Conservation (phyloP, 768 basidiomycete species). For the Leucogyrophana mollusca region DNA sequence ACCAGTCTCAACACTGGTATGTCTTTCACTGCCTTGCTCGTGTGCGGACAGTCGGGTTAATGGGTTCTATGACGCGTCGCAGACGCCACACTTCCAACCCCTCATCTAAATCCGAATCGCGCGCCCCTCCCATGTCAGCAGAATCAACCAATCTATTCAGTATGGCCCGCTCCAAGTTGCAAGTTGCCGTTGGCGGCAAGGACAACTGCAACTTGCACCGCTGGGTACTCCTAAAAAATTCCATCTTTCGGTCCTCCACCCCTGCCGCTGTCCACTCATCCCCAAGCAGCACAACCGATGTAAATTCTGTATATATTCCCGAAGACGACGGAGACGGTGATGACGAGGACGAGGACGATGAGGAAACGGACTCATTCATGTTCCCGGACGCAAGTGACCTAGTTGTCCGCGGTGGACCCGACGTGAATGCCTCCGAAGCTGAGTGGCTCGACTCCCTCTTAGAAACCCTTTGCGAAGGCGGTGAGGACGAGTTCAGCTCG, state of each 20-base stretch:
- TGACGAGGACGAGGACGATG: slow-evolving; percentile 42
- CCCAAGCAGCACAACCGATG: slow-evolving; percentile 23
- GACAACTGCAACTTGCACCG: slow-evolving; percentile 78
- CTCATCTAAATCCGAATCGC: slow-evolving; percentile 6
- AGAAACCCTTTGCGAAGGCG: slow-evolving; percentile 70
- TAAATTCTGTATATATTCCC: slow-evolving; percentile 34
- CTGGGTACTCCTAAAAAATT: slow-evolving; percentile 89
- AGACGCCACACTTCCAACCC: slow-evolving; percentile 14
- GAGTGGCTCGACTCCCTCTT: slow-evolving; percentile 82
- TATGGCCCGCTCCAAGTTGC: slow-evolving; percentile 75
- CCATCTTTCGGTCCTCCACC: slow-evolving; percentile 53
- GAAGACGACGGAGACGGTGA: slow-evolving; percentile 42
- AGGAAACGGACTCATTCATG: slow-evolving; percentile 69
- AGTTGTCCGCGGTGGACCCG: slow-evolving; percentile 29
- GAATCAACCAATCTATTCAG: slow-evolving; percentile 50
- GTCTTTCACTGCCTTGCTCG: slow-evolving; percentile 5
- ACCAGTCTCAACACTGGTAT: slow-evolving; percentile 12
- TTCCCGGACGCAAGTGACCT: slow-evolving; percentile 75
- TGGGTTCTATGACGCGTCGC: slow-evolving; percentile 6
- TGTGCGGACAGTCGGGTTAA: slow-evolving; percentile 3
- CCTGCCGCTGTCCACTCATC: slow-evolving; percentile 14
- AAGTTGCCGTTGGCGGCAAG: slow-evolving; percentile 56
- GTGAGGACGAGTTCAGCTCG: slow-evolving; percentile 56
- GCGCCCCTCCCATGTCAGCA: slow-evolving; percentile 43
- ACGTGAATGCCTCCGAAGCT: slow-evolving; percentile 58